phyloP scores from a whole-genome alignment of 139 green algal genomes.

The Chlamydomonas sp. region DNA sequence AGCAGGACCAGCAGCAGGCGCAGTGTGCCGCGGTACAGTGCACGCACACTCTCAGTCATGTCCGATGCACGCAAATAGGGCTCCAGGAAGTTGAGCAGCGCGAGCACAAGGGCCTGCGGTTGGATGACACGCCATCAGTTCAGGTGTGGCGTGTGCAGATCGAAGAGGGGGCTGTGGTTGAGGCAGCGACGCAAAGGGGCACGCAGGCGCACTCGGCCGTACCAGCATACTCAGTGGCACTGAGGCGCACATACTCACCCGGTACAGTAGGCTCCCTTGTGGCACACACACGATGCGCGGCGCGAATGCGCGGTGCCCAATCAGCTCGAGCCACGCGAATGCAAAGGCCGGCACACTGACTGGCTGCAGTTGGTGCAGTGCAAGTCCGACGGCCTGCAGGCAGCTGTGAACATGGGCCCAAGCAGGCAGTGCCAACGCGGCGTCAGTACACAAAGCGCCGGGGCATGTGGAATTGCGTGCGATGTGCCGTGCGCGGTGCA shows the following conservation, averaged over 20 bases:
- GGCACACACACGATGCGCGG: slow-evolving; percentile 72
- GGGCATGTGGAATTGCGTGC: too few species aligned
- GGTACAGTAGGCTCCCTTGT: slow-evolving; percentile 15
- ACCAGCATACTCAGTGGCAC: too few species aligned
- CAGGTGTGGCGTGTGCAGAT: too few species aligned
- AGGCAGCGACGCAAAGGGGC: too few species aligned
- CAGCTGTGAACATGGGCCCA: slow-evolving; percentile 4
- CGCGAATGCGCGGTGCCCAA: slow-evolving; percentile 81
- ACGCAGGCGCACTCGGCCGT: too few species aligned
- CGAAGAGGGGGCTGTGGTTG: too few species aligned
- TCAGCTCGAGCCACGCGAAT: slow-evolving; percentile 93
- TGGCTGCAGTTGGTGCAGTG: slow-evolving; percentile 71
- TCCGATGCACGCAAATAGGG: slow-evolving; percentile 86
- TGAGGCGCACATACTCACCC: too few species aligned
- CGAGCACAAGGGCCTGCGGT: slow-evolving; percentile 46
- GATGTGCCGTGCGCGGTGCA: too few species aligned
- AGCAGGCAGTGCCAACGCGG: too few species aligned
- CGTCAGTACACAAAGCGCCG: too few species aligned
- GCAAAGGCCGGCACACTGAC: slow-evolving; percentile 85
- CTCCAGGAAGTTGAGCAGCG: slow-evolving; percentile 91
- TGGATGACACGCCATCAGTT: too few species aligned
- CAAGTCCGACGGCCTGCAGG: slow-evolving; percentile 26
- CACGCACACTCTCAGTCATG: slow-evolving; percentile 42
- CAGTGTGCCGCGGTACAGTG: slow-evolving; percentile 91
- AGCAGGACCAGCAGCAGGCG: slow-evolving; percentile 96